A percentile compares a stretch with the other conserved stretches of the same genome.
These are phyloP conservation scores for Fusarium sp. DNA, from an alignment of 2,329 filamentous ascomycete genomes.

Conservation along the genomic window DNA sequence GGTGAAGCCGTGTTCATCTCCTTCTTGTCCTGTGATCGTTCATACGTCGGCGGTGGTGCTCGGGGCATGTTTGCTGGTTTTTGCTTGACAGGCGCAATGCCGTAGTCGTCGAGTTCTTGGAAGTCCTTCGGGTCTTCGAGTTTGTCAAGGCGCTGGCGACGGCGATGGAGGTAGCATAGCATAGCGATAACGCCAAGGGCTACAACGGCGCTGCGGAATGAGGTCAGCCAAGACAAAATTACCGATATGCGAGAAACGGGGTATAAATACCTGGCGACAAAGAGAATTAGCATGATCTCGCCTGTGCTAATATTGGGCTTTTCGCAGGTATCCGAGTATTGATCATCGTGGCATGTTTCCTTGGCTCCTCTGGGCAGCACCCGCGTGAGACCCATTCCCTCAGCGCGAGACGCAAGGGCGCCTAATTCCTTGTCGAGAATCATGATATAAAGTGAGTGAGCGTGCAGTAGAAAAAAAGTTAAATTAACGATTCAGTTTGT, in stretches of 20 bases:
- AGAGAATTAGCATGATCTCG: slow-evolving; percentile 23
- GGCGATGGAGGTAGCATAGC: slow-evolving; percentile 36
- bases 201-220: slow-evolving; percentile 10
- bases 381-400: slow-evolving; percentile 24
- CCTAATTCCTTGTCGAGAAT: slow-evolving; percentile 15
- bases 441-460: slow-evolving; percentile 19
- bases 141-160: slow-evolving; percentile 29
- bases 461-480: slow-evolving; percentile 2
- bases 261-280: slow-evolving; percentile 22
- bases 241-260: background rate
- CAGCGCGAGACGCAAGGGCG: slow-evolving; percentile 12
- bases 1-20: background rate
- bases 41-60: slow-evolving; percentile 30
- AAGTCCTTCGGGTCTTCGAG: slow-evolving; percentile 39
- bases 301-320: slow-evolving; percentile 32
- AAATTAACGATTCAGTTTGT: slow-evolving; percentile 6
- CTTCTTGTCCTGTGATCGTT: slow-evolving; percentile 13
- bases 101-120: slow-evolving; percentile 45
- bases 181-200: slow-evolving; percentile 25
- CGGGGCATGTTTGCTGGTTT: slow-evolving; percentile 23
- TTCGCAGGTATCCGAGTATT: slow-evolving; percentile 36
- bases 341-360: slow-evolving; percentile 27
- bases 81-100: slow-evolving; percentile 15
- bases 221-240: background rate
- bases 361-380: slow-evolving; percentile 33